Percentiles rank a stretch among this genome's conserved stretches.
These are phyloP conservation scores for Chlorociboria aeruginascens DNA, from an alignment of 495 filamentous ascomycete species.

Conservation along the genomic window DNA sequence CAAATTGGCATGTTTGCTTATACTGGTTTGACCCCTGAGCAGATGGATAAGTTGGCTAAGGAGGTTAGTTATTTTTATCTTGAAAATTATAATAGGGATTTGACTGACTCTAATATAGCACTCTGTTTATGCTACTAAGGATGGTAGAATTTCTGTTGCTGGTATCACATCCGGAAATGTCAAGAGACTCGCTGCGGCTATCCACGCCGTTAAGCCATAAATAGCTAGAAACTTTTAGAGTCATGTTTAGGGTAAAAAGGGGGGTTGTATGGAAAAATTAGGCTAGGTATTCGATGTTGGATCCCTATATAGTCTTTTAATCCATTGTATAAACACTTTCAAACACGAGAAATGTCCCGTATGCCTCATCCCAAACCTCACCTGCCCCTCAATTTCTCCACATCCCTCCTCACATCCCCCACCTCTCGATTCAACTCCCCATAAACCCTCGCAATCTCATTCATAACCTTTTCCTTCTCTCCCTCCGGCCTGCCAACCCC, in stretches of 20 bases:
- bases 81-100: neutral
- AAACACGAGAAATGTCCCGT: neutral
- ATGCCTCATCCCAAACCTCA: neutral
- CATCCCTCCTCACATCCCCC: constrained; percentile 42
- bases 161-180: constrained; percentile 93
- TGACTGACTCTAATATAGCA: constrained; percentile 37
- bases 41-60: constrained; percentile 87
- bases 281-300: neutral
- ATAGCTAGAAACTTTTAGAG: neutral
- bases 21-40: constrained; percentile 82
- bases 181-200: constrained; percentile 82
- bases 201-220: constrained; percentile 78
- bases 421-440: constrained; percentile 39
- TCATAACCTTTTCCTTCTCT: constrained; percentile 28
- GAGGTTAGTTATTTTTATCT: constrained; percentile 42
- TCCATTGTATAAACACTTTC: neutral
- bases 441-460: constrained; percentile 51
- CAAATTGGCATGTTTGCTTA: constrained; percentile 99
- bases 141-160: constrained; percentile 94
- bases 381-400: constrained; percentile 34
- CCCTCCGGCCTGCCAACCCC: constrained; percentile 32
- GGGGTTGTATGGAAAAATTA: constrained; percentile 6
- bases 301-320: neutral
- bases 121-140: constrained; percentile 95
- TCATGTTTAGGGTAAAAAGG: constrained; percentile 1